Percentiles rank a stretch among this genome's conserved stretches.
Evolutionary conservation across 768 basidiomycete genomes (phyloP).

Genomic region (Leucogyrophana mollusca): DNA sequence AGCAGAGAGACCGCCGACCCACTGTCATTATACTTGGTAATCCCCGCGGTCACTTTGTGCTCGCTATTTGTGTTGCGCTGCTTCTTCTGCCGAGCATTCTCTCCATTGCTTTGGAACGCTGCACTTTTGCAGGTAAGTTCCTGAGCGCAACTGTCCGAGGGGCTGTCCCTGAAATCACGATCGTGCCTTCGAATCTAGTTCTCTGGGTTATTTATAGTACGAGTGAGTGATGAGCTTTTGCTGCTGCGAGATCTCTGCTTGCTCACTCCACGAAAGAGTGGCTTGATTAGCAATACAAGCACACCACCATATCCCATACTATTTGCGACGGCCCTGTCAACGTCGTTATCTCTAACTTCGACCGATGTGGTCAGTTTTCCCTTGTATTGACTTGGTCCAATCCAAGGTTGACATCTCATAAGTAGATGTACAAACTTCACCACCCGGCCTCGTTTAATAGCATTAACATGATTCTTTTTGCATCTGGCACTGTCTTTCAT

Average conservation of each 20-base stretch:
- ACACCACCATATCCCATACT: constrained; percentile 11
- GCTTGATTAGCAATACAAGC: constrained; percentile 12
- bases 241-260: constrained; percentile 3
- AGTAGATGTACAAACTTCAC: constrained; percentile 23
- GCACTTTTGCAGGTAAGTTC: constrained; percentile 32
- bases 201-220: constrained; percentile 31
- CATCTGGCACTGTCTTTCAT: constrained; percentile 17
- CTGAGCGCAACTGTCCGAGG: background rate
- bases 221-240: constrained; percentile 15
- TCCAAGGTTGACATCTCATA: background rate
- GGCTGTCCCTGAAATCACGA: background rate
- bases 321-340: constrained; percentile 16
- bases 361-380: constrained; percentile 22
- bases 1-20: constrained; percentile 16
- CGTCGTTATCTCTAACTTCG: constrained; percentile 17
- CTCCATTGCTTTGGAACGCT: constrained; percentile 28
- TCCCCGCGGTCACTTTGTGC: constrained; percentile 19
- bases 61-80: constrained; percentile 17
- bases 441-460: constrained; percentile 13
- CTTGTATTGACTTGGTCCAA: background rate
- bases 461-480: constrained; percentile 23
- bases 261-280: constrained; percentile 10
- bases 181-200: constrained; percentile 19
- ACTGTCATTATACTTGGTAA: constrained; percentile 20
- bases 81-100: constrained; percentile 16